Base-by-base conservation (phyloP, 1,139 yeast species). In the Debaryomyces subglobosus region DNA sequence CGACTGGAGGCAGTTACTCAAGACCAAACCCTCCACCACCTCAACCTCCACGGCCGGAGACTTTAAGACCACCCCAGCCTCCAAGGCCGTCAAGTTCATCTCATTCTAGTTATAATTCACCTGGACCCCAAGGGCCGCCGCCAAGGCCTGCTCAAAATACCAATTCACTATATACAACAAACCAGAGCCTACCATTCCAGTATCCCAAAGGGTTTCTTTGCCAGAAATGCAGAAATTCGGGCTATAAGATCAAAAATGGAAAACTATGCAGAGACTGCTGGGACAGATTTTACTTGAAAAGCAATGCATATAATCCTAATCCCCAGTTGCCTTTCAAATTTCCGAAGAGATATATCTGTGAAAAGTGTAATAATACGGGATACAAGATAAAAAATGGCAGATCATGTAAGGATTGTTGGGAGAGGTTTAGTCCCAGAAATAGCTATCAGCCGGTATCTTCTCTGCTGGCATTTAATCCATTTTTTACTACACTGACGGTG, bases 311-410 rank as follows among this genome's bases (percentile, higher is more conserved):
- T 53, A 74, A 74, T 53, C 79, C 80, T 33, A 73, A 72, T 50
- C 67, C 70, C 0, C 43, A 55, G 1, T 60, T 74, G n/a, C 69
- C 75, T 0, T 74, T 69, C 61, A 66, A 66, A 45, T 89, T 87
- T 59, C 96, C 96, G 0, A 65, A 58, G 2, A 74, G 82, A 2
- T 85, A 73, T 61, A 69, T 72, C 53, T 90, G 97, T 61, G 68
- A 71, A 6, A 86, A 85, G 59, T 90, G 97, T 68, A 70, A 78
- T 49, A 90, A 90, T 61, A 86, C 95, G 0, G 96, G 96, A 0
- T 70, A 72, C 57, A 87, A 87, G 65, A 42, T 53, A 39, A 85
- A 82, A 59, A 85, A 83, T 57, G 90, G 91, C 2, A 71, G 72
- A 41, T 69, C 84, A 3, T 90, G 97, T 63, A 79, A 82, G 60